Base-by-base conservation (phyloP, 129 eudicot genomes). In the Helianthus tuberosus region DNA sequence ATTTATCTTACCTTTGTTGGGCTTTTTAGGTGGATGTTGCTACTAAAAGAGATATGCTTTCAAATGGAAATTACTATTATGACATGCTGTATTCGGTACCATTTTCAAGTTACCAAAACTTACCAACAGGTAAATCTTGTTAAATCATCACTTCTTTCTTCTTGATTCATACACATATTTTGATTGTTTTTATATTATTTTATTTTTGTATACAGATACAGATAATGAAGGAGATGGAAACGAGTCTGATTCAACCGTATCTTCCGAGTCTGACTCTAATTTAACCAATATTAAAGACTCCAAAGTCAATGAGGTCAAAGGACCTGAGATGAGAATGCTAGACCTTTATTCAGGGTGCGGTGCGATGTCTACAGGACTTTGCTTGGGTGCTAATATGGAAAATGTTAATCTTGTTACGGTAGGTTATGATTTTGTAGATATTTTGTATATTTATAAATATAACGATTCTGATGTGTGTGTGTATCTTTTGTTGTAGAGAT, bases 31-130 rank as follows among this genome's bases (percentile, higher is more conserved):
- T 32, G n/a, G 88, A 86, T 48, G 29, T 27, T 5, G 80, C 55
- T 64, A 17, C 25, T 44, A 84, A 84, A 71, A 44, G 63, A 64
- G 70, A 51, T 11, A 11, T 72, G 5, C 71, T 77, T 53, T 69
- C 85, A 10, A 35, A 71, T 14, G 84, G 82, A 76, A 79, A 91
- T 36, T 95, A 75, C 58, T 66, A 89, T 62, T 91, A 76, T 39
- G 96, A 95, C 43, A 88, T 83, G 91, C 50, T 35, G 57, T 95
- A 95, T 48, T 48, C 74, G 53, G 80, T 89, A 7, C 92, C 94
- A 1, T 91, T 72, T 67, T 81, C 91, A 5, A 72, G 87, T 1
- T 95, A 84, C 76, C 73, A 86, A 54, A 82, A 76, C 32, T 47
- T 86, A 11, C 85, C 85, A 69, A 53, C 74, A 47, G 97, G 97